Evolutionary conservation across 805 yeast species (phyloP).

Genomic region (Candida arabinofermentans): DNA sequence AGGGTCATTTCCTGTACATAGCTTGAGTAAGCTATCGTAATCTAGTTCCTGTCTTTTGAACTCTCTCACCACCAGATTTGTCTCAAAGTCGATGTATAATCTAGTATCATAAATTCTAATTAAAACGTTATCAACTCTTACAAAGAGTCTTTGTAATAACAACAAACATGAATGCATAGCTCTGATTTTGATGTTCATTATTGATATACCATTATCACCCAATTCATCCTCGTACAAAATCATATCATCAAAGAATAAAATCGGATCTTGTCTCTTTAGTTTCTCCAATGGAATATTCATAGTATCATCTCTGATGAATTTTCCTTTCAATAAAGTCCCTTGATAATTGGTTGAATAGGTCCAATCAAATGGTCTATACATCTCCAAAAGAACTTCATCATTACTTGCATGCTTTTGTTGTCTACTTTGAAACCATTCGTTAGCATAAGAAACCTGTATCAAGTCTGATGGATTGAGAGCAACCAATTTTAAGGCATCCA

Average conservation of each 20-base stretch:
- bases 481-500: constrained; percentile 68
- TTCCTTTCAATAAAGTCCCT: constrained; percentile 44
- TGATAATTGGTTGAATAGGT: constrained; percentile 80
- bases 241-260: constrained; percentile 84
- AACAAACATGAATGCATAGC: constrained; percentile 84
- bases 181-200: constrained; percentile 72
- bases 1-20: constrained; percentile 55
- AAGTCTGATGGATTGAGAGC: constrained; percentile 39
- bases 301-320: constrained; percentile 25
- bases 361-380: constrained; percentile 92
- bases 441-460: constrained; percentile 77
- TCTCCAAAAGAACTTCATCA: constrained; percentile 43
- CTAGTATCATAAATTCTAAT: constrained; percentile 84
- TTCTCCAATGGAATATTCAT: constrained; percentile 62
- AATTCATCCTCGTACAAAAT: constrained; percentile 90
- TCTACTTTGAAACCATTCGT: constrained; percentile 65
- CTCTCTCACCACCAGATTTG: constrained; percentile 66
- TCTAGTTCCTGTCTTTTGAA: constrained; percentile 64
- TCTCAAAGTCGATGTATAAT: constrained; percentile 70
- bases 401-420: constrained; percentile 30
- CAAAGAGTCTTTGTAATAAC: constrained; percentile 69
- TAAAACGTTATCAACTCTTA: constrained; percentile 87
- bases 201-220: constrained; percentile 91
- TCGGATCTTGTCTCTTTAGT: constrained; percentile 71
- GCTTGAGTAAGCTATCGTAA: constrained; percentile 42